phyloP scores from a whole-genome alignment of 139 green algal genomes.

The Haematococcus sp. region DNA sequence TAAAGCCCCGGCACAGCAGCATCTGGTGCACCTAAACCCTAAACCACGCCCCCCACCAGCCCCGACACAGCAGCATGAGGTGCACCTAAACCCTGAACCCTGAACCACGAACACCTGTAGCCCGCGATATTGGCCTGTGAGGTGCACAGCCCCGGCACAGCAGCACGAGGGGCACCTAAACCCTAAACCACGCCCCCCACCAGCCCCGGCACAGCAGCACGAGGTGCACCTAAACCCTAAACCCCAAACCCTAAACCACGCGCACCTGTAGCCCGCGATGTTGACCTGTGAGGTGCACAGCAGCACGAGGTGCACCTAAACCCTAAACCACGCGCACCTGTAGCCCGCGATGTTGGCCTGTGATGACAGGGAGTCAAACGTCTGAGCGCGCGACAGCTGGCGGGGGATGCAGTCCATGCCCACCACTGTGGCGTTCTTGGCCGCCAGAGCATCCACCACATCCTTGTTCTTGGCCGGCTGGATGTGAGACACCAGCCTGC shows the following conservation, averaged over 20 bases:
- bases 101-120: conserved; percentile 55
- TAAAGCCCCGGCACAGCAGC: too few relatives aligned
- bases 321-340: conserved; percentile 27
- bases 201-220: too few relatives aligned
- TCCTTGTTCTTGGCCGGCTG: conserved; percentile 79
- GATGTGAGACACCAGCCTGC: conserved; percentile 75
- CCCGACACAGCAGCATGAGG: too few relatives aligned
- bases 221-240: not conserved
- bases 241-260: not conserved
- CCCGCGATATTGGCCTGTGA: conserved; percentile 89
- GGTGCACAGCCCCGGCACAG: too few relatives aligned
- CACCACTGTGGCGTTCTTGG: conserved; percentile 67
- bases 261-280: conserved; percentile 75
- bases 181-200: too few relatives aligned
- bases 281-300: conserved; percentile 73
- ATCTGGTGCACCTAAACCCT: too few relatives aligned
- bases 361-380: conserved; percentile 78
- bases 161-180: too few relatives aligned
- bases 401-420: conserved; percentile 92
- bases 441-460: conserved; percentile 60
- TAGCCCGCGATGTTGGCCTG: conserved; percentile 89
- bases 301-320: not conserved
- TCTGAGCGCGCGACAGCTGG: conserved; percentile 74
- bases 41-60: too few relatives aligned
- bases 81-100: not conserved